Conservation (phyloP, 768 basidiomycete species). For the Porpolomopsis calyptriformis region DNA sequence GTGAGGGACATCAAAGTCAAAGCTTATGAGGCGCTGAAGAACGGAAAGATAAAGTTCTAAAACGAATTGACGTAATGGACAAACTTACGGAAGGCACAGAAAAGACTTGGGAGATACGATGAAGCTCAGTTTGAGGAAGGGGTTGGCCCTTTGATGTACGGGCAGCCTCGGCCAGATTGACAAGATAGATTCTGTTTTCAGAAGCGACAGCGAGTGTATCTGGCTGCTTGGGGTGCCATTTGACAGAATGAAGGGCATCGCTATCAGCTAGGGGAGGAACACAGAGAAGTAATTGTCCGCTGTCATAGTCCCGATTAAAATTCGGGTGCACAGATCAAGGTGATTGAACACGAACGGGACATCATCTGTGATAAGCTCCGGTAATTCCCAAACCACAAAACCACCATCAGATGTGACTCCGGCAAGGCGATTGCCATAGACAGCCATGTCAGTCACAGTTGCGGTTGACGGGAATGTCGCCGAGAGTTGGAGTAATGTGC, state of each 20-base stretch:
- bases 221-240: conserved; percentile 80
- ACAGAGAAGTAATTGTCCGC: conserved; percentile 60
- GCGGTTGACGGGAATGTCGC: conserved; percentile 47
- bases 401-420: conserved; percentile 85
- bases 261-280: conserved; percentile 49
- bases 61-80: not conserved
- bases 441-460: conserved; percentile 78
- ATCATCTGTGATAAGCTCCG: conserved; percentile 75
- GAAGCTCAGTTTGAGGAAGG: conserved; percentile 57
- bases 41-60: conserved; percentile 3
- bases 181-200: conserved; percentile 60
- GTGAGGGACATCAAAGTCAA: conserved; percentile 75
- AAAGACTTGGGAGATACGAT: conserved; percentile 58
- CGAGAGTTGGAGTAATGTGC: conserved; percentile 73
- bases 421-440: conserved; percentile 69
- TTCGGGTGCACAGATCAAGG: conserved; percentile 5
- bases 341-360: conserved; percentile 51
- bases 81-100: conserved; percentile 56
- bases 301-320: conserved; percentile 17
- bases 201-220: conserved; percentile 79
- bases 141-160: conserved; percentile 46
- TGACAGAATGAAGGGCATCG: conserved; percentile 68
- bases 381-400: conserved; percentile 82
- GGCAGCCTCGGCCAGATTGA: conserved; percentile 53
- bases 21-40: conserved; percentile 62